Base-by-base conservation (phyloP, 257 asterid genomes). In the Nicotiana obtusifolia region DNA sequence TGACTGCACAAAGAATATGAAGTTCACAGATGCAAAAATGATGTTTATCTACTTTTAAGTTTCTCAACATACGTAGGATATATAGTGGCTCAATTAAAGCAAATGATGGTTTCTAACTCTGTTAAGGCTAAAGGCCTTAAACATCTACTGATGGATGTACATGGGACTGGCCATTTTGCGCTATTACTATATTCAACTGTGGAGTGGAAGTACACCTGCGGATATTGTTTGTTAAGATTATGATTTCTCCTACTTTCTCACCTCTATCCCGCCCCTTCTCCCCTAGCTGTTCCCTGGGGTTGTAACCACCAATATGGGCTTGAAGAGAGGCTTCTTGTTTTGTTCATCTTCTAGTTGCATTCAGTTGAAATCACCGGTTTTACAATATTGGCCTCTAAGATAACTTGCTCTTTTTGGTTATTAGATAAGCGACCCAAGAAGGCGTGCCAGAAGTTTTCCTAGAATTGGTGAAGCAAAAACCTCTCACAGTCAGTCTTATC, bases 401-500 rank as follows among this genome's bases (percentile, higher is more conserved):
- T 78, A 33, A 76, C 82, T 26, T 69, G 65, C 77, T 73, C 56
- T 57, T 81, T 82, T 69, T 78, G 24, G 83, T 81, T 65, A 69
- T 85, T 89, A 95, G 99, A 56, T 91, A 76, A 84, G 84, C 81
- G 33, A 64, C 62, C 49, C 77, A 79, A 78, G 84, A 69, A 73
- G 69, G 80, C 88, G 85, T 24, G 60, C 84, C 37, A 82, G 82
- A 66, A 87, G 92, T 85, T 82, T 80, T 71, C 87, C 84, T 6
- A 82, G 89, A 85, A 80, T 26, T 41, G 69, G 53, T 53, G 81
- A 81, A 54, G 84, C 67, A 47, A 86, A 82, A 78, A 78, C 89
- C 61, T 52, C 89, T 67, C 95, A 90, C 82, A 93, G 97, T 82
- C 87, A 33, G 35, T 94, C 98, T 7, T 91, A 84, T 84, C 97